Evolutionary conservation across 495 filamentous ascomycete species (phyloP).

Genomic region (Aspergillus steynii): DNA sequence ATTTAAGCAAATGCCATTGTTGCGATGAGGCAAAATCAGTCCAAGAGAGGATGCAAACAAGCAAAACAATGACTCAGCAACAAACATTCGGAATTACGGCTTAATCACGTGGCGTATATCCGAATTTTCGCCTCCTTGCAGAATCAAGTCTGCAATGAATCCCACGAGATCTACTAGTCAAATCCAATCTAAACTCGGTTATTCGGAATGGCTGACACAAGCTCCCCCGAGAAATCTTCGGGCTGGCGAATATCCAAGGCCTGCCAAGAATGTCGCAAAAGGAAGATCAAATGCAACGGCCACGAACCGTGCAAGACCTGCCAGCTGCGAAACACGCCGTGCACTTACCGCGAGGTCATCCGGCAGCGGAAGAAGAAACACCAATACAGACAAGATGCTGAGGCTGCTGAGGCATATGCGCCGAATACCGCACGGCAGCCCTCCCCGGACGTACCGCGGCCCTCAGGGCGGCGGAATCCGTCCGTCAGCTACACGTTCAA

Average conservation of each 20-base stretch:
- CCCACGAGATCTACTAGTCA: neutral
- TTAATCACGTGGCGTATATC: neutral
- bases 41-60: too few relatives aligned
- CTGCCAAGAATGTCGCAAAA: conserved; percentile 44
- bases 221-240: conserved; percentile 6
- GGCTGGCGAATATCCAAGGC: conserved; percentile 46
- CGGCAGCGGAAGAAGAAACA: conserved; percentile 42
- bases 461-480: conserved; percentile 19
- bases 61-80: too few relatives aligned
- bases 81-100: neutral
- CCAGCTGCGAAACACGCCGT: conserved; percentile 33
- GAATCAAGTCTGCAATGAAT: neutral
- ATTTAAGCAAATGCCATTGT: too few relatives aligned
- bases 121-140: neutral
- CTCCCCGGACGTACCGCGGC: conserved; percentile 21
- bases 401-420: conserved; percentile 12
- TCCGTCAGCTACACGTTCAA: conserved; percentile 34
- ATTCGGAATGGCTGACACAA: neutral
- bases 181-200: neutral
- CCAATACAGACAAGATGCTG: conserved; percentile 2
- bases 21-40: too few relatives aligned
- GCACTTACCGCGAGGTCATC: conserved; percentile 42
- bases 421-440: conserved; percentile 14
- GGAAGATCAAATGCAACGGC: conserved; percentile 49
- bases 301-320: conserved; percentile 45